These are phyloP conservation scores for Colletotrichum australisinense DNA, from an alignment of 2,329 filamentous ascomycete species.

Conservation along the genomic window DNA sequence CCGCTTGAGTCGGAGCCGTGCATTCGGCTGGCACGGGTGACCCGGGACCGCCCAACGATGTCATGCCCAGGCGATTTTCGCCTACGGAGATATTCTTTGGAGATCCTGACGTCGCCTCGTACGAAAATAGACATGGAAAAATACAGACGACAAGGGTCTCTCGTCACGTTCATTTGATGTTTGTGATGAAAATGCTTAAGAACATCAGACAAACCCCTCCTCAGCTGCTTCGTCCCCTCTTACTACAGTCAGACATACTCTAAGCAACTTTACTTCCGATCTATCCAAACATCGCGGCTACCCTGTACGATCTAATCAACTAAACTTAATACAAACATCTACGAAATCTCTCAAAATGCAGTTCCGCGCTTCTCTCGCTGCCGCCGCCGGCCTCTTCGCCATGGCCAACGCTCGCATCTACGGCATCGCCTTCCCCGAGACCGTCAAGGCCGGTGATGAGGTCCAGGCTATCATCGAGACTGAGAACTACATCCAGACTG, in stretches of 20 bases:
- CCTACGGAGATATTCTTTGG: background rate
- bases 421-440: conserved; percentile 55
- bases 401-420: conserved; percentile 51
- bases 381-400: conserved; percentile 39
- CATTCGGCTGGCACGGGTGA: background rate
- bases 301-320: background rate
- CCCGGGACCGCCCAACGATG: background rate
- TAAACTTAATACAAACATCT: background rate
- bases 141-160: background rate
- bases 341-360: conserved; percentile 33
- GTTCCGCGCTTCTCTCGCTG: conserved; percentile 39
- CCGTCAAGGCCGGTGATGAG: conserved; percentile 49
- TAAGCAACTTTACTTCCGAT: background rate
- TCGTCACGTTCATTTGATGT: conserved; percentile 1
- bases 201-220: conserved; percentile 2
- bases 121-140: background rate
- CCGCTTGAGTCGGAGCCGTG: conserved; percentile 3
- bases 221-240: background rate
- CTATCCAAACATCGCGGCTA: background rate
- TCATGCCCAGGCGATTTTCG: conserved; percentile 12
- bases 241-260: background rate
- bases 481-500: conserved; percentile 56
- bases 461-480: conserved; percentile 50
- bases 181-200: background rate
- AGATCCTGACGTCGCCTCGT: conserved; percentile 7